Base-by-base conservation (phyloP, 805 yeast genomes). In the Candida arabinofermentans region DNA sequence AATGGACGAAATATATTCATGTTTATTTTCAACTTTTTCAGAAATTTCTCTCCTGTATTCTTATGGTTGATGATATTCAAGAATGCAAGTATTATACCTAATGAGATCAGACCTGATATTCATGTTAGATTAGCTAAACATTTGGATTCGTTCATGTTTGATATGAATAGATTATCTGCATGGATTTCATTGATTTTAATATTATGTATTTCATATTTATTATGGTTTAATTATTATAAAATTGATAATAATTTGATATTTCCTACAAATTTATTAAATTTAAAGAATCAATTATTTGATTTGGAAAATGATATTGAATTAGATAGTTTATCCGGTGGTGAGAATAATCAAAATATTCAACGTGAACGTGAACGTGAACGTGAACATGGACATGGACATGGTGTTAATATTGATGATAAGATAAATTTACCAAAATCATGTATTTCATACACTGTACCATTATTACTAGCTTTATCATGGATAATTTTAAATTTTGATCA, bases 81-180 rank as follows among this genome's bases (percentile, higher is more conserved):
- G 55, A 70, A 79, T 51, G 85, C 86, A 1, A 79, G 78, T 2
- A 30, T 65, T 2, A 77, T 77, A 30, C 86, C 88, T 8, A 69
- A 64, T 22, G 61, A 61, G 5, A 66, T 71, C 48, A 65, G 86
- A 44, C 87, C 86, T 0, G 42, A 52, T 9, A 76, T 79, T 46
- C 71, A 72, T 52, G 77, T 75, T 35, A 65, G 71, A 41, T 51
- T 75, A 17, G 67, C 74, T 10, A 69, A 66, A 44, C 61, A 66
- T 38, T 49, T 62, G 49, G 87, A 69, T 61, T 52, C 53, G 22
- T 62, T 62, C 39, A 52, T 72, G 37, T 75, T 70, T 46, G 50
- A 60, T 27, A 24, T 32, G n/a, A 8, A 34, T 29, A 37, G 46
- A 21, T 8, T 53, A 2, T 44, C 59, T 2, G 49, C 55, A 1